Evolutionary conservation across 2,329 filamentous ascomycete genomes (phyloP).

Genomic region (Apiospora rasikravindrae): DNA sequence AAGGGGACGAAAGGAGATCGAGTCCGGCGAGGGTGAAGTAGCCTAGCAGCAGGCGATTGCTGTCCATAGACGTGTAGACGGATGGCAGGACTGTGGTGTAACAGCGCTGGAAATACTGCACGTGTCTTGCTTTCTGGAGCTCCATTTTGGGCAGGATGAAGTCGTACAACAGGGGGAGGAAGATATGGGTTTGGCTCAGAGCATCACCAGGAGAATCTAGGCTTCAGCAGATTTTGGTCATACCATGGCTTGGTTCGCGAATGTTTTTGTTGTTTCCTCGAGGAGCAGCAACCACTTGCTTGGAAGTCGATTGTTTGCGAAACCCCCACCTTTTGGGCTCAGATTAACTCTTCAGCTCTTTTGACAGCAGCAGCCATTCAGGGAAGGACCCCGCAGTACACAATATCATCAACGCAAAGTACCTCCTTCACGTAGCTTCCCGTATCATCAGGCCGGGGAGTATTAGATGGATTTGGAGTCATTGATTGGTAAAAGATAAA

Average conservation of each 20-base stretch:
- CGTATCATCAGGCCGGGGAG: not conserved
- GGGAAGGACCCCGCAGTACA: conserved; percentile 8
- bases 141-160: conserved; percentile 19
- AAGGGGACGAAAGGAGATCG: conserved; percentile 74
- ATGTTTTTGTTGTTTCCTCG: not conserved
- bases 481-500: not conserved
- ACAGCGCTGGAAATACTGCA: conserved; percentile 93
- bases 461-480: not conserved
- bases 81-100: conserved; percentile 80
- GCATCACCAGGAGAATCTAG: not conserved
- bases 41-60: conserved; percentile 85
- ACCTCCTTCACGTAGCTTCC: not conserved
- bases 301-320: conserved; percentile 1
- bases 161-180: not conserved
- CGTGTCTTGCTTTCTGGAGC: conserved; percentile 70
- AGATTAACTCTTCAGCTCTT: not conserved
- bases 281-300: not conserved
- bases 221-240: not conserved
- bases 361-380: not conserved
- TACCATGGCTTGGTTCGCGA: not conserved
- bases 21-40: conserved; percentile 89
- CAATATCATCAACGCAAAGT: not conserved
- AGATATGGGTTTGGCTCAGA: not conserved
- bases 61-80: conserved; percentile 86
- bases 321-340: conserved; percentile 5